Evolutionary conservation across 257 asterid genomes (phyloP), one percentile per base, ranked within the genome.

Genomic region (Schizonepeta tenuifolia): DNA sequence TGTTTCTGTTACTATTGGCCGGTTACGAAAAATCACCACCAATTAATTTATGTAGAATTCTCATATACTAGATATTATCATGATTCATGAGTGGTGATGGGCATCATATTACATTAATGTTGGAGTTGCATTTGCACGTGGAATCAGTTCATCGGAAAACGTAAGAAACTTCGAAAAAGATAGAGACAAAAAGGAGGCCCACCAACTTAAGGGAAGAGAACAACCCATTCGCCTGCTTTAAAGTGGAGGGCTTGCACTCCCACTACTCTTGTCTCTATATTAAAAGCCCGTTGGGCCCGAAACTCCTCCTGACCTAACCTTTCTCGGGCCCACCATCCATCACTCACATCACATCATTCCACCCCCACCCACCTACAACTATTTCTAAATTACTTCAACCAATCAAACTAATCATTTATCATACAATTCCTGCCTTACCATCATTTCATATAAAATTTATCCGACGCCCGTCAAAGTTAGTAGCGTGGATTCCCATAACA

Each of bases 141-240:
- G 76, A 61, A 38, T 61, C 54, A 61, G 17, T 10, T 17, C 5
- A 10, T 46, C 1, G 58, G 44, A 17, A 67, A 57, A 15, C 9
- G 65, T 51, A 53, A 11, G 57, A 58, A 17, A 58, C 9, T 15
- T 9, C 13, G 31, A 1, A 35, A 50, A 41, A 41, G 51, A 13
- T 17, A 8, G 64, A 22, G 57, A 70, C 79, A 81, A 33, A 33
- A 38, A 46, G 26, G 44, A 66, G 82, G 75, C 70, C 85, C 80
- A 71, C 75, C n/a, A 44, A 70, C 65, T 65, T 69, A 53, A 64
- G 65, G 59, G 36, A 17, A 58, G 78, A 65, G 69, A 77, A 77
- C 82, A 77, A 43, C 77, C 84, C 82, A 77, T 64, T 77, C 65
- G 77, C 69, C 59, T 38, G 72, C 77, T 77, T 77, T 81, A 59